A percentile compares a stretch with the other conserved stretches of the same genome.
phyloP scores from a whole-genome alignment of 305 asterid genomes.

The Ajuga reptans region DNA sequence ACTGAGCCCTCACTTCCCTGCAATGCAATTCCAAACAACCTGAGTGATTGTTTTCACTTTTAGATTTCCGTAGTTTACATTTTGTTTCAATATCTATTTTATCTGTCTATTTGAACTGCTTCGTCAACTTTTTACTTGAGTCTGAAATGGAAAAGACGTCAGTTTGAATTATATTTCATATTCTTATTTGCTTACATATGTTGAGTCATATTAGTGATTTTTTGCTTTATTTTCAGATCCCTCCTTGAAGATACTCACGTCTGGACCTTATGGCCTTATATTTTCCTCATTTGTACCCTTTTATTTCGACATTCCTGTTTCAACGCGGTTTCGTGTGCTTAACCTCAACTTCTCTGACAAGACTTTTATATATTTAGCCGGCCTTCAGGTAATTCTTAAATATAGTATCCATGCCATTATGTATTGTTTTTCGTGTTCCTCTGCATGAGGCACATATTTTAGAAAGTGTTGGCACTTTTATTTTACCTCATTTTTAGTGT shows the following conservation, averaged over 20 bases:
- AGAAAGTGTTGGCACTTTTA: slow-evolving; percentile 2
- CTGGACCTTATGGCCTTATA: slow-evolving; percentile 94
- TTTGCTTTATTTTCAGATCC: slow-evolving; percentile 59
- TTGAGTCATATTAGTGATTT: slow-evolving; percentile 15
- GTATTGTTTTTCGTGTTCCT: background rate
- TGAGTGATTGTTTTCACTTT: no score
- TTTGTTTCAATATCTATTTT: background rate
- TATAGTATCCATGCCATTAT: background rate
- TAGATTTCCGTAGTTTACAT: no score
- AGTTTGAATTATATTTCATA: background rate
- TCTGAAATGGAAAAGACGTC: no score
- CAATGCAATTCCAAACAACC: no score
- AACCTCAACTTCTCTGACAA: slow-evolving; percentile 87
- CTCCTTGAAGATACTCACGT: slow-evolving; percentile 58
- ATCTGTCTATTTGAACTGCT: background rate
- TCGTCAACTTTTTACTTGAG: no score
- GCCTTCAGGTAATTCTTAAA: slow-evolving; percentile 69
- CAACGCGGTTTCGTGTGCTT: slow-evolving; percentile 74
- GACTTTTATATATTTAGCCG: slow-evolving; percentile 88
- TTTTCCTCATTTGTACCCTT: slow-evolving; percentile 92
- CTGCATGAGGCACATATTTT: slow-evolving; percentile 5
- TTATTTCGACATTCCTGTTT: slow-evolving; percentile 91
- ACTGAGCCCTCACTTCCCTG: no score
- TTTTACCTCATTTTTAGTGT: slow-evolving; percentile 26
- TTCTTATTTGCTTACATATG: background rate